Base-by-base conservation (phyloP, 2,329 filamentous ascomycete species). In the Drechmeria coniospora region DNA sequence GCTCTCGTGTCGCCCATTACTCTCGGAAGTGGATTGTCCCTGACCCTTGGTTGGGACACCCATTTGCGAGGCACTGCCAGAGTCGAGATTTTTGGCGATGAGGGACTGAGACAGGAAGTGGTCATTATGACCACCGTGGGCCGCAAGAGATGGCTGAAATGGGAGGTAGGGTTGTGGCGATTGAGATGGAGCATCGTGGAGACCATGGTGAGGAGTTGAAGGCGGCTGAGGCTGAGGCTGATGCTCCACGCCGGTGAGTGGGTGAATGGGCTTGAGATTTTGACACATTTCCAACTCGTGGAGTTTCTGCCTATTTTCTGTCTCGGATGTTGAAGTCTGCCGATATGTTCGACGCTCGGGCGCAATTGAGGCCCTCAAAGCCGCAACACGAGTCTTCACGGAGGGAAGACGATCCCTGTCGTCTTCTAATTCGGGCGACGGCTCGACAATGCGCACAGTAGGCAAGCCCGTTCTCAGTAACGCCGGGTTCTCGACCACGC, bases 81-180 rank as follows among this genome's bases (percentile, higher is more conserved):
- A 50, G 6, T 66, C 65, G 13, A 68, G 43, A 4, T 66, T 56
- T 41, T 70, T 70, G 14, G 63, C 57, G 7, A 69, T 56, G 17
- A 70, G 56, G 4, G 61, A 56, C n/a, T n/a, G n/a, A n/a, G n/a
- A n/a, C n/a, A n/a, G n/a, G n/a, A n/a, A n/a, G n/a, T n/a, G n/a
- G n/a, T n/a, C n/a, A n/a, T n/a, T n/a, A n/a, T n/a, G n/a, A n/a
- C n/a, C n/a, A n/a, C n/a, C n/a, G n/a, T n/a, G n/a, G n/a, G n/a
- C n/a, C n/a, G n/a, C n/a, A n/a, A n/a, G n/a, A n/a, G n/a, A n/a
- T n/a, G n/a, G n/a, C n/a, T n/a, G n/a, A n/a, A n/a, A n/a, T n/a
- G n/a, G n/a, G n/a, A n/a, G n/a, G n/a, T n/a, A n/a, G n/a, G n/a
- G n/a, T n/a, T n/a, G n/a, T n/a, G n/a, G n/a, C n/a, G 20, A 11